Evolutionary conservation across 371 early-diverging fungal genomes (phyloP).

Genomic region (Mortierella sp.): DNA sequence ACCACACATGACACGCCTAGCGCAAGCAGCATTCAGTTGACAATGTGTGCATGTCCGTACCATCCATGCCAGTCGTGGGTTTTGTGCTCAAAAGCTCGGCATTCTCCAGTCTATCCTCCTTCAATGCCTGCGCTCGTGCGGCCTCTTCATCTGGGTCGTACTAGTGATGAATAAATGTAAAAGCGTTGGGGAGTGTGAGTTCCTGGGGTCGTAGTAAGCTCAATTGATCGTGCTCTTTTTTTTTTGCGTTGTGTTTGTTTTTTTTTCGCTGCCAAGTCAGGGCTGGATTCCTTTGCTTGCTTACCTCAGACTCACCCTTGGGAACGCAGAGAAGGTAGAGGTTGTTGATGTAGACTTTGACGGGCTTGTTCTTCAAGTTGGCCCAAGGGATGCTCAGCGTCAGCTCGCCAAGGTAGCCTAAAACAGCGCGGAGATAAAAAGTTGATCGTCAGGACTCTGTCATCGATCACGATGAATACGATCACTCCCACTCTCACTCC

Average conservation of each 20-base stretch:
- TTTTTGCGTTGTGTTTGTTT: slow-evolving; percentile 4
- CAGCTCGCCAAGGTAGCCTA: slow-evolving; percentile 94
- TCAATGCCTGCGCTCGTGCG: slow-evolving; percentile 82
- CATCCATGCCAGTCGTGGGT: slow-evolving; percentile 58
- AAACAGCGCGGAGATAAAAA: background rate
- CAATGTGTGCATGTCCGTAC: slow-evolving; percentile 21
- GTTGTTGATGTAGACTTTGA: slow-evolving; percentile 89
- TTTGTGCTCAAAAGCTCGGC: slow-evolving; percentile 76
- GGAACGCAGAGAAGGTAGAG: slow-evolving; percentile 92
- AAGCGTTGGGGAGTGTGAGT: background rate
- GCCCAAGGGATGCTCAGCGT: slow-evolving; percentile 96
- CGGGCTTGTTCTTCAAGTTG: slow-evolving; percentile 94
- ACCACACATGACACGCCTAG: background rate
- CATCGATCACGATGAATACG: background rate
- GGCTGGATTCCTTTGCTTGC: background rate
- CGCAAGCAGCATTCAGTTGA: background rate
- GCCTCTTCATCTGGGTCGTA: slow-evolving; percentile 89
- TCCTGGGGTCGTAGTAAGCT: background rate
- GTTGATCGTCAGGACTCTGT: slow-evolving; percentile 1
- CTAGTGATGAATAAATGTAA: slow-evolving; percentile 23
- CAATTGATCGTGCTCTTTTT: background rate
- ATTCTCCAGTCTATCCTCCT: slow-evolving; percentile 87
- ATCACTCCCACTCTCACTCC: no score
- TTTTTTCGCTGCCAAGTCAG: background rate
- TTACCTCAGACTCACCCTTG: slow-evolving; percentile 79